Evolutionary conservation across 1,139 yeast genomes (phyloP).

Genomic region (Candida sanyaensis): DNA sequence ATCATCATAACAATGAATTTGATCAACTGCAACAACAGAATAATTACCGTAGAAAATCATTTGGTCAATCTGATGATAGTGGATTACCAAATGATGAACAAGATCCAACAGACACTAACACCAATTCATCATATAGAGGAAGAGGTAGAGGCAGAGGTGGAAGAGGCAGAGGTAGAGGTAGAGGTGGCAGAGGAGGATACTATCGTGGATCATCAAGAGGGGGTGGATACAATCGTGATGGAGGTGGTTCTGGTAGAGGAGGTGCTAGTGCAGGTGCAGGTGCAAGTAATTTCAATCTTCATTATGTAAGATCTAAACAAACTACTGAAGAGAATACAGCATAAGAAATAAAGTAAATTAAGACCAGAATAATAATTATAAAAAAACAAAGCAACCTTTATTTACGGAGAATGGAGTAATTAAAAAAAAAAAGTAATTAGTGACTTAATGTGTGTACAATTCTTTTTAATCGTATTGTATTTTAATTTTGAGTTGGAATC

Average conservation of each 20-base stretch:
- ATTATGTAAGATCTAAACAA: conserved; percentile 25
- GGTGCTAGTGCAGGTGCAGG: conserved; percentile 22
- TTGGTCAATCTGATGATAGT: not conserved
- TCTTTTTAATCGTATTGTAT: too few relatives aligned
- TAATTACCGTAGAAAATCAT: not conserved
- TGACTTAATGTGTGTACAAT: too few relatives aligned
- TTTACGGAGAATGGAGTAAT: too few relatives aligned
- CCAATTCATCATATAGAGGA: not conserved
- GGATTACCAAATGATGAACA: not conserved
- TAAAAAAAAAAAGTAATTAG: too few relatives aligned
- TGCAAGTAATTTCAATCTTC: conserved; percentile 22
- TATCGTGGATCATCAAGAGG: conserved; percentile 18
- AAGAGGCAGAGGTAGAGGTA: conserved; percentile 12
- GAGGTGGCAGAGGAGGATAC: conserved; percentile 18
- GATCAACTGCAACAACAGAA: not conserved
- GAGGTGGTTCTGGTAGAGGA: conserved; percentile 20
- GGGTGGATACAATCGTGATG: conserved; percentile 14
- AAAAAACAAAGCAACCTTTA: not conserved
- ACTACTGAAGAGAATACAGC: conserved; percentile 1
- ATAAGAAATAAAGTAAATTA: not conserved
- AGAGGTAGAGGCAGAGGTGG: conserved; percentile 7
- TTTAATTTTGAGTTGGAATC: too few relatives aligned
- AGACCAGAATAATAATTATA: too few relatives aligned
- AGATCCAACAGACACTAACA: not conserved
- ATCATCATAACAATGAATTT: not conserved